A percentile compares a stretch with the other conserved stretches of the same genome.
phyloP scores from a whole-genome alignment of 441 rosid species.

The Arabidopsis lyrata region DNA sequence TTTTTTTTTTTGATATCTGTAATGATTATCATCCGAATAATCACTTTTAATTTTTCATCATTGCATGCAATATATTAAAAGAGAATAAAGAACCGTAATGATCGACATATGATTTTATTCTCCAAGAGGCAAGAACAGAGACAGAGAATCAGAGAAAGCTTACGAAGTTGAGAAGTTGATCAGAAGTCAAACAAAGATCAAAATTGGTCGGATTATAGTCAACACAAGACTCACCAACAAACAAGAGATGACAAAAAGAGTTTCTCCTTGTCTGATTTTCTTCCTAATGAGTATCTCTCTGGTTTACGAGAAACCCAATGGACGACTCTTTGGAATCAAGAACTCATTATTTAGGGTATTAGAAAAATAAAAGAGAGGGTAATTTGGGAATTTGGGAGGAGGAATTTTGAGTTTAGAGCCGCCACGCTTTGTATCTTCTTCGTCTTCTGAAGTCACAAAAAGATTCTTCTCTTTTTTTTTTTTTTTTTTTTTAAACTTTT shows the following conservation, averaged over 20 bases:
- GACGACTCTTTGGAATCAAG: conserved; percentile 22
- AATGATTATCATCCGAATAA: conserved; percentile 10
- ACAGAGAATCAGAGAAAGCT: conserved; percentile 17
- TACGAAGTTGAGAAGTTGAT: conserved; percentile 40
- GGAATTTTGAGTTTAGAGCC: conserved; percentile 21
- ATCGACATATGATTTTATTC: conserved; percentile 6
- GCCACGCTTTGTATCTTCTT: conserved; percentile 33
- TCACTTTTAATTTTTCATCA: conserved; percentile 22
- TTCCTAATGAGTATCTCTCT: conserved; percentile 7
- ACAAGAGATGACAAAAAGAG: background rate
- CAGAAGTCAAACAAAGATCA: conserved; percentile 40
- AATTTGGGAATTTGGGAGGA: conserved; percentile 17
- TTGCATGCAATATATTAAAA: conserved; percentile 39
- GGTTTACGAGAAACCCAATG: conserved; percentile 36
- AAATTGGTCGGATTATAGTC: conserved; percentile 19
- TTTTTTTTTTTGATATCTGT: no score
- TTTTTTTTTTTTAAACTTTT: background rate
- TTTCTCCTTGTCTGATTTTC: background rate
- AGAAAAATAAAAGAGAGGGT: conserved; percentile 14
- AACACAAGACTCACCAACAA: background rate
- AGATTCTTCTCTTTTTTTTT: conserved; percentile 20
- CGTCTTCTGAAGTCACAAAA: background rate
- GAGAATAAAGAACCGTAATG: conserved; percentile 1
- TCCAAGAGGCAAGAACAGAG: conserved; percentile 40
- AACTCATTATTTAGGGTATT: conserved; percentile 3